Evolutionary conservation across 805 yeast species (phyloP), one percentile per base, ranked within the genome.

Genomic region (Barnettozyma wickerhamii): DNA sequence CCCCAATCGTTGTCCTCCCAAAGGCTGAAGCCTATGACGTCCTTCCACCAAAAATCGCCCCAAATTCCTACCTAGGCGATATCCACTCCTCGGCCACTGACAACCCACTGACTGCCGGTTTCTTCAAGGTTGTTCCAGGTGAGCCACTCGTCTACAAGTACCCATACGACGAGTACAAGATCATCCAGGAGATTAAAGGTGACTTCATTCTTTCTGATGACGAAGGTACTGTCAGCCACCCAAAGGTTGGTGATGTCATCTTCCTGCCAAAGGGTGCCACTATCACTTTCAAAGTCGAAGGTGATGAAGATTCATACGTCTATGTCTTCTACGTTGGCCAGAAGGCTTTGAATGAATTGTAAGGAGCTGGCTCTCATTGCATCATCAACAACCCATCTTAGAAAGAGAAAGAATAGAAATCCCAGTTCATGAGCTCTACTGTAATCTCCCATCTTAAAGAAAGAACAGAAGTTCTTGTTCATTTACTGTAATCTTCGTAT

Each of bases 401-500:
- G n/a, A 7, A 7, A 14, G n/a, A 10, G 10, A 12, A 14, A 10
- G 17, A 15, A 28, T 28, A n/a, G n/a, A n/a, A 86, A 62, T 4
- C 87, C 91, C 42, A 77, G 68, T 17, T 75, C 71, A 52, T 85
- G 84, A 41, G 84, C n/a, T n/a, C n/a, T n/a, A n/a, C n/a, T n/a
- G n/a, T n/a, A n/a, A n/a, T n/a, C n/a, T n/a, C n/a, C n/a, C n/a
- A n/a, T n/a, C n/a, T n/a, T n/a, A n/a, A n/a, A n/a, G n/a, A n/a
- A n/a, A n/a, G n/a, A n/a, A n/a, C n/a, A n/a, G n/a, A n/a, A n/a
- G n/a, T n/a, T n/a, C n/a, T n/a, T n/a, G n/a, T n/a, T n/a, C n/a
- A n/a, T n/a, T n/a, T n/a, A n/a, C n/a, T n/a, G n/a, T n/a, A n/a
- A n/a, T n/a, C 13, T 21, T 27, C 13, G 13, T 27, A 27, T 27